Percentiles rank a stretch among this genome's conserved stretches.
These are phyloP conservation scores for Suillus sp. DNA, from an alignment of 768 basidiomycete species.

Conservation along the genomic window DNA sequence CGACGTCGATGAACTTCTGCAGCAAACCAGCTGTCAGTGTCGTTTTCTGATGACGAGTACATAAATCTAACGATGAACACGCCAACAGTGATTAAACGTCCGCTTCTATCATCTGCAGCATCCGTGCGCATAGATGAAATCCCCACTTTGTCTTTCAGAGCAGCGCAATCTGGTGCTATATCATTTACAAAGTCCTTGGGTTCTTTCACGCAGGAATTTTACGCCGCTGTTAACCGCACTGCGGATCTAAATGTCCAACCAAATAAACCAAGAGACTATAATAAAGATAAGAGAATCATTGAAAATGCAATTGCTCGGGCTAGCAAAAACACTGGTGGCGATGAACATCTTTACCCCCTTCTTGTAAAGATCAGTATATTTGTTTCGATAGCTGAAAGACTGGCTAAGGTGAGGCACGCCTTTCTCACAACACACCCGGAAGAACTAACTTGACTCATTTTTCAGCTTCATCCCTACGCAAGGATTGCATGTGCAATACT, in stretches of 20 bases:
- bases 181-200: background rate
- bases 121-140: slow-evolving; percentile 2
- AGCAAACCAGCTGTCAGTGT: background rate
- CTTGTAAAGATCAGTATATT: slow-evolving; percentile 15
- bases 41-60: background rate
- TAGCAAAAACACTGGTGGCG: background rate
- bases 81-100: background rate
- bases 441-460: background rate
- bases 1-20: background rate
- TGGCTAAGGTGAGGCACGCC: slow-evolving; percentile 7
- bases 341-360: slow-evolving; percentile 7
- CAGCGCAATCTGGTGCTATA: background rate
- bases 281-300: background rate
- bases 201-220: slow-evolving; percentile 2
- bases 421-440: background rate
- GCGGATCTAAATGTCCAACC: background rate
- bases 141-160: slow-evolving; percentile 2
- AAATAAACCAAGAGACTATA: background rate
- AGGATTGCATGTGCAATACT: slow-evolving; percentile 13
- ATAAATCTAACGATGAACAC: background rate
- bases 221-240: background rate
- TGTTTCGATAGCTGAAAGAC: slow-evolving; percentile 4
- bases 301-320: slow-evolving; percentile 1
- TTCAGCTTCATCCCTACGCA: slow-evolving; percentile 20
- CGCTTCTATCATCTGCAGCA: background rate